These are phyloP conservation scores for Botrytis hyacinthi DNA, from an alignment of 2,329 filamentous ascomycete species.

Conservation along the genomic window DNA sequence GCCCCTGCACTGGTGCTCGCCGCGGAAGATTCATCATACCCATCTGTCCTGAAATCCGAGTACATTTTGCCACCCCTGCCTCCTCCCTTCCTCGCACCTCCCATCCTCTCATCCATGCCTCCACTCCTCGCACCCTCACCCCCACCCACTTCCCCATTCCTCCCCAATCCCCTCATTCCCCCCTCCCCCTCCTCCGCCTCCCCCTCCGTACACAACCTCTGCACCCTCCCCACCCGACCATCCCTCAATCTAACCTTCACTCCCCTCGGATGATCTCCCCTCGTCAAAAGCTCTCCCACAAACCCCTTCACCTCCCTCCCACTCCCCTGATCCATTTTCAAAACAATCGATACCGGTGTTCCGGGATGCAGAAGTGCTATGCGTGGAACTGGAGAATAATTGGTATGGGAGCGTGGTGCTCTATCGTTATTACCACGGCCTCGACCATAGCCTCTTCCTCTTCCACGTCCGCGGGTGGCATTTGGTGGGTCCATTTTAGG, in stretches of 20 bases:
- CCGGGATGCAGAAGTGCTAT: conserved; percentile 31
- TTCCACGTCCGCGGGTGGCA: background rate
- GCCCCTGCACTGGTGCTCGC: background rate
- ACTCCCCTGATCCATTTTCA: conserved; percentile 38
- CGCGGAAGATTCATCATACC: conserved; percentile 22
- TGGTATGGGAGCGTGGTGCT: background rate
- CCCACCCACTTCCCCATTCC: background rate
- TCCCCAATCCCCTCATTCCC: background rate
- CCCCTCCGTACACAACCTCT: conserved; percentile 30
- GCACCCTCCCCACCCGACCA: conserved; percentile 37
- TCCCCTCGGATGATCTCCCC: conserved; percentile 37
- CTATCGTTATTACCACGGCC: background rate
- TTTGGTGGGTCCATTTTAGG: background rate
- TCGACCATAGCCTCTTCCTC: background rate
- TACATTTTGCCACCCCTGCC: conserved; percentile 14
- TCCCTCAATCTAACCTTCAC: conserved; percentile 38
- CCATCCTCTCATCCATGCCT: too few species aligned
- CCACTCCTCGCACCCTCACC: background rate
- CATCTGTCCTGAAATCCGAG: conserved; percentile 29
- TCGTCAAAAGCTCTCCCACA: conserved; percentile 35
- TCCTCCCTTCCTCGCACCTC: conserved; percentile 27
- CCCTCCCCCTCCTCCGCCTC: conserved; percentile 24
- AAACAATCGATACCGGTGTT: conserved; percentile 35
- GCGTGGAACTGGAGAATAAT: conserved; percentile 27
- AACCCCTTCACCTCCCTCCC: conserved; percentile 35